Evolutionary conservation across 345 rosid species (phyloP), one percentile per base, ranked within the genome.

Genomic region (Gossypium herbaceum): DNA sequence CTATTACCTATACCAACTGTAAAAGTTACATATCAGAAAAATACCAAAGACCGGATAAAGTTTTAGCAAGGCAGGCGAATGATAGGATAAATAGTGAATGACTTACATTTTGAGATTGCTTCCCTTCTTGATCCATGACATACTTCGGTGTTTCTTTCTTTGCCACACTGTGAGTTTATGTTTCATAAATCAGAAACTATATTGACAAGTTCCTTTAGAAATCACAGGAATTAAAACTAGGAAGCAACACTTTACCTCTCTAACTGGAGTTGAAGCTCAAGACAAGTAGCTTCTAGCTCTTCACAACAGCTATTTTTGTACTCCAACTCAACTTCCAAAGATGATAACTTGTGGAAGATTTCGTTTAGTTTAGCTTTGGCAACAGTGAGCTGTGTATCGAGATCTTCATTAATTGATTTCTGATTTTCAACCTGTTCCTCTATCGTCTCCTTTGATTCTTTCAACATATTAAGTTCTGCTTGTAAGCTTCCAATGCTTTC

Each of bases 181-280:
- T 60, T 77, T 16, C 17, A 73, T 9, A 80, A 77, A 63, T 77
- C 68, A 82, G 55, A 59, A 34, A 45, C 13, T 50, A 45, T 27
- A 63, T 10, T 67, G 29, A 29, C 27, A 47, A 34, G 71, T 62
- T 25, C 13, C 39, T 41, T 69, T 2, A 50, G 43, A 39, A 22
- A 57, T 74, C 48, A 39, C 27, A 4, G 58, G 19, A 71, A 66
- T 10, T 68, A 54, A 70, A 75, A 44, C n/a, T 4, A 74, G 62
- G 63, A 71, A 55, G 57, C 50, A 59, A 67, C 67, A 41, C 24
- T 9, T 56, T 77, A 94, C 98, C 99, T 91, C 82, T 91, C 98
- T 56, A 91, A 73, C 79, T 91, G 92, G 75, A 95, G 97, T 81
- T 95, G 97, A 81, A 95, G 97, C 82, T 95, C 97, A 1, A 91